Conservation (phyloP, 2,329 filamentous ascomycete genomes). For the Ascochyta koolunga region DNA sequence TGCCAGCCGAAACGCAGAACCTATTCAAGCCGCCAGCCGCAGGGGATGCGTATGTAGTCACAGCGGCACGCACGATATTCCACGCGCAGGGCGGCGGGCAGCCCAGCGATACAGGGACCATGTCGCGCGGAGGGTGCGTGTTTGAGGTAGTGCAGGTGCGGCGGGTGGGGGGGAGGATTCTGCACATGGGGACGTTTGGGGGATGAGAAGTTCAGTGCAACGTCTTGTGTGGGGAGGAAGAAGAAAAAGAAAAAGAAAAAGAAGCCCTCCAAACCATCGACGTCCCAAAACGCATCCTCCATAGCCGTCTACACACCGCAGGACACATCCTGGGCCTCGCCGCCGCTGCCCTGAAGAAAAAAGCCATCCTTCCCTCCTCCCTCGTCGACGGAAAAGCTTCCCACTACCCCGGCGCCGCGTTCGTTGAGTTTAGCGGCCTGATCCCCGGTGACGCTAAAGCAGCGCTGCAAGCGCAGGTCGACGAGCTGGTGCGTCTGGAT, state of each 20-base stretch:
- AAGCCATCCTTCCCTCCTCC: conserved; percentile 43
- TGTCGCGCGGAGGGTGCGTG: conserved; percentile 59
- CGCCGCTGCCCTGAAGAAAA: conserved; percentile 63
- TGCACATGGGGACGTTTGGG: conserved; percentile 64
- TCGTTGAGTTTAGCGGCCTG: conserved; percentile 68
- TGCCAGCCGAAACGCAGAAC: conserved; percentile 58
- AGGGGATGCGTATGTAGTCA: conserved; percentile 58
- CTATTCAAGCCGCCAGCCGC: conserved; percentile 65
- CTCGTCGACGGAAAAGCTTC: conserved; percentile 74
- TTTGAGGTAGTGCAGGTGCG: conserved; percentile 66
- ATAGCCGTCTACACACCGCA: conserved; percentile 74
- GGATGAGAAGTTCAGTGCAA: no score
- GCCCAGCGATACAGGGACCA: conserved; percentile 69
- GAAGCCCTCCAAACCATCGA: conserved; percentile 62
- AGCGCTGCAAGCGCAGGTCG: conserved; percentile 64
- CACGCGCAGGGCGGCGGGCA: conserved; percentile 78
- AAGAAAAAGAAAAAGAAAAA: neutral
- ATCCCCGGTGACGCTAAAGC: conserved; percentile 62
- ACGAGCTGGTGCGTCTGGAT: conserved; percentile 61
- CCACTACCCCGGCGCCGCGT: conserved; percentile 71
- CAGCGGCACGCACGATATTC: conserved; percentile 72
- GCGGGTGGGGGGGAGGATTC: conserved; percentile 60
- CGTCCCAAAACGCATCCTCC: conserved; percentile 63
- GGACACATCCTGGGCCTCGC: conserved; percentile 75
- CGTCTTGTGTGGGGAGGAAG: no score